Evolutionary conservation across 495 filamentous ascomycete genomes (phyloP), one percentile per base, ranked within the genome.

Genomic region (Sporormia fimetaria): DNA sequence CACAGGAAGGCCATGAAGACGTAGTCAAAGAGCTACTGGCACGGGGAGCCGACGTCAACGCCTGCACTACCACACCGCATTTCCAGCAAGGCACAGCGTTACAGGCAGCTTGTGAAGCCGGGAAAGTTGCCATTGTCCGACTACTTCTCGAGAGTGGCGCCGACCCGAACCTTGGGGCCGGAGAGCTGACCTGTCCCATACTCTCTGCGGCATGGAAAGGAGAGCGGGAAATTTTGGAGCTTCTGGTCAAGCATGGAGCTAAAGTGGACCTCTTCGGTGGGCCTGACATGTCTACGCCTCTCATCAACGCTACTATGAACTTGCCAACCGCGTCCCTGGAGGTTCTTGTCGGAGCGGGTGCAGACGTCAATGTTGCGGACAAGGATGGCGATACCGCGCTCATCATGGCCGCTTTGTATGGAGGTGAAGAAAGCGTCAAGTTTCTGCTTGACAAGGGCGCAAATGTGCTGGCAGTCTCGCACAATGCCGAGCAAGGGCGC

Each of bases 311-410:
- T 57, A 49, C 41, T 29, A 44, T 12, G 30, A 55, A 55, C 8
- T 44, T 60, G 29, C 9, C 33, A 14, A 30, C 30, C 6, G 26
- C 60, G 6, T 54, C 53, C 16, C 20, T 46, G 6, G 32, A 30
- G 3, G 51, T 67, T 7, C 33, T 65, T 7, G 27, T 37, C 24
- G 27, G 33, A 8, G 37, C 33, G 12, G 56, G 52, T n/a, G 59
- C 57, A 4, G 41, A 49, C 1, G 35, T 61, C 11, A 39, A 65
- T 37, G 51, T 56, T 7, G 28, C 44, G 4, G 60, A 57, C 21
- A 53, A 52, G 29, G 43, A 41, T 3, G 25, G 29, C 1, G 51
- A 54, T 17, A 57, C 36, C 11, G 54, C 61, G 4, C 48, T 66
- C 0, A 40, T 55, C 14, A 43, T 57, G n/a, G 63, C 61, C 0